These are phyloP conservation scores for Suhomyces coccinellae DNA, from an alignment of 1,139 yeast genomes.

Conservation along the genomic window DNA sequence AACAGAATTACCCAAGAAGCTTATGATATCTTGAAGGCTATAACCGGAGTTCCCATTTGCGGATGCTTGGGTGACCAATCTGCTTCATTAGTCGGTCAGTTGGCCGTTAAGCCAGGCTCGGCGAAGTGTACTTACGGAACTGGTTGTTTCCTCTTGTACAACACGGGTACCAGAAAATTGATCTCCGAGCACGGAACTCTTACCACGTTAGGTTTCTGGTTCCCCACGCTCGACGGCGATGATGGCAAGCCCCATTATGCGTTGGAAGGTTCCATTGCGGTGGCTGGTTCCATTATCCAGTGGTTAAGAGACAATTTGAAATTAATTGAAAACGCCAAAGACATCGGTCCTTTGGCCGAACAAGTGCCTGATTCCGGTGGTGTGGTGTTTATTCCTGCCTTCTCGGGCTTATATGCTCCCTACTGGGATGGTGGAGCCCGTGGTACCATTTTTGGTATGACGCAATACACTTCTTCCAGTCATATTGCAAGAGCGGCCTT, in stretches of 20 bases:
- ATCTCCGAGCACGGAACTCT: conserved; percentile 78
- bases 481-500: conserved; percentile 93
- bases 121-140: conserved; percentile 99
- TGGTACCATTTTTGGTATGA: conserved; percentile 90
- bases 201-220: conserved; percentile 89
- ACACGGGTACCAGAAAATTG: conserved; percentile 71
- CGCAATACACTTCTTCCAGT: conserved; percentile 82
- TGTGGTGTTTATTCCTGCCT: conserved; percentile 93
- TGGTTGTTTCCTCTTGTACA: conserved; percentile 88
- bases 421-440: conserved; percentile 95
- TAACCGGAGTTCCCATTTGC: conserved; percentile 69
- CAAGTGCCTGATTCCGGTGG: conserved; percentile 85
- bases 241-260: conserved; percentile 78
- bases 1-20: conserved; percentile 54
- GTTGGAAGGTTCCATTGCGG: conserved; percentile 93
- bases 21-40: conserved; percentile 48
- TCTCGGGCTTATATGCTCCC: conserved; percentile 92
- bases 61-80: conserved; percentile 96
- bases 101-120: conserved; percentile 79
- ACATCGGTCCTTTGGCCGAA: conserved; percentile 87
- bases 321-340: conserved; percentile 77
- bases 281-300: conserved; percentile 92
- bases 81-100: conserved; percentile 90
- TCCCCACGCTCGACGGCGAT: conserved; percentile 60
- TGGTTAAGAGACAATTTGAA: conserved; percentile 93